These are phyloP conservation scores for Colletotrichum sp. DNA, from an alignment of 2,329 filamentous ascomycete species.

Conservation along the genomic window DNA sequence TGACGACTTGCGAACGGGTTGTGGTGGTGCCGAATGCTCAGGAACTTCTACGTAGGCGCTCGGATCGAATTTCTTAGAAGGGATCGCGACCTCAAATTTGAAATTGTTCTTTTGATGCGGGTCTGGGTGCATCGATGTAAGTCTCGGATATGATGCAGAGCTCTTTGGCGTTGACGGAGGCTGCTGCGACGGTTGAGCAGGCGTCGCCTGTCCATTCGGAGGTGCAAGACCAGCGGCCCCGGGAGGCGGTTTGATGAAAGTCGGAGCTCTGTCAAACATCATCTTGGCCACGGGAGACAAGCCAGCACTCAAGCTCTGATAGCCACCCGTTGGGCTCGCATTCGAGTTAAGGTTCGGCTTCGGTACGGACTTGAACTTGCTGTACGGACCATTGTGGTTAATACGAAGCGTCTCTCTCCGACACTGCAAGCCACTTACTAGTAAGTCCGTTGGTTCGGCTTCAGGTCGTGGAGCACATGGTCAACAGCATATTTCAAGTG, in stretches of 20 bases:
- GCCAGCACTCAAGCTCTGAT: constrained; percentile 37
- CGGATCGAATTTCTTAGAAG: constrained; percentile 46
- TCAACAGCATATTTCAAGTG: constrained; percentile 72
- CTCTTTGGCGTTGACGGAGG: constrained; percentile 22
- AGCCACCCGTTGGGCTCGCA: constrained; percentile 17
- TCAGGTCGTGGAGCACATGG: constrained; percentile 77
- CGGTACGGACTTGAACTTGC: constrained; percentile 62
- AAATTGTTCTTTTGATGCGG: constrained; percentile 38
- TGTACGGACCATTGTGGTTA: constrained; percentile 35
- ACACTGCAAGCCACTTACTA: constrained; percentile 55
- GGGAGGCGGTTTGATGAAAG: constrained; percentile 44
- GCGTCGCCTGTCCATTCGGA: constrained; percentile 28
- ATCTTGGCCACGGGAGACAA: constrained; percentile 57
- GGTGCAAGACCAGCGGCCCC: constrained; percentile 32
- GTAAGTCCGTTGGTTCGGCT: constrained; percentile 71
- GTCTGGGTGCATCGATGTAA: constrained; percentile 27
- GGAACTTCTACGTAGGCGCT: constrained; percentile 39
- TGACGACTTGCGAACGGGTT: constrained; percentile 8
- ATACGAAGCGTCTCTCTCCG: neutral
- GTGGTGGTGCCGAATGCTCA: constrained; percentile 26
- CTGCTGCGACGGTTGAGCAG: neutral
- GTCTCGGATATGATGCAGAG: neutral
- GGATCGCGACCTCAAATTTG: constrained; percentile 53
- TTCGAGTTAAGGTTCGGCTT: constrained; percentile 33
- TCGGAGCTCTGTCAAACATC: constrained; percentile 48